A percentile compares a stretch with the other conserved stretches of the same genome.
Conservation (phyloP, 768 basidiomycete species). For the Crucibulum laeve region DNA sequence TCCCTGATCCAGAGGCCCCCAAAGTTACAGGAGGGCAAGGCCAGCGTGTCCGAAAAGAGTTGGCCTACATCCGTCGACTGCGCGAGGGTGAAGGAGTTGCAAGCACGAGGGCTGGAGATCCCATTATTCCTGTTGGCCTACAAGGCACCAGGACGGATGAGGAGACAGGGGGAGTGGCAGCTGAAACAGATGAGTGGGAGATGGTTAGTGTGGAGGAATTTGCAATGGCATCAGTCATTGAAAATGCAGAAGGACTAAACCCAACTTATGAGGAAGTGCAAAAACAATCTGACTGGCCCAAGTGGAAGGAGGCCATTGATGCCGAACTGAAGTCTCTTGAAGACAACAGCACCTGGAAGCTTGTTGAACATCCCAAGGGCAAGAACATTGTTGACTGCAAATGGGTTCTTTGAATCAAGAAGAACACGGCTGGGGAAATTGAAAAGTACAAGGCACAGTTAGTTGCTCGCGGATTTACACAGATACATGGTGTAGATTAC, state of each 20-base stretch:
- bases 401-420: too few species aligned
- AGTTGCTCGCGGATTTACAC: too few species aligned
- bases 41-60: too few species aligned
- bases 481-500: conserved; percentile 11
- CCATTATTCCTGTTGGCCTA: too few species aligned
- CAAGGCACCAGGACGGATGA: background rate
- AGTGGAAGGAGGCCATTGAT: conserved; percentile 21
- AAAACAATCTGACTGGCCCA: conserved; percentile 10
- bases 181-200: background rate
- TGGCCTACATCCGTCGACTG: too few species aligned
- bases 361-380: conserved; percentile 15
- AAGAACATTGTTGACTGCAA: conserved; percentile 21
- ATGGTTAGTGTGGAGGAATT: background rate
- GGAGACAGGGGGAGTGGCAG: conserved; percentile 1
- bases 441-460: too few species aligned
- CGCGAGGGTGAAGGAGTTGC: too few species aligned
- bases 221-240: conserved; percentile 1
- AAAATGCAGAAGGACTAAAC: conserved; percentile 12
- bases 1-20: too few species aligned
- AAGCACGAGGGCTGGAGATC: too few species aligned
- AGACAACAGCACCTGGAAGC: conserved; percentile 20
- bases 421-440: too few species aligned
- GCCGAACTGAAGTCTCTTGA: conserved; percentile 21
- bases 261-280: conserved; percentile 14
- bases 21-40: too few species aligned